Evolutionary conservation across 148 eudicot species (phyloP).

Genomic region (Fagopyrum esculentum): DNA sequence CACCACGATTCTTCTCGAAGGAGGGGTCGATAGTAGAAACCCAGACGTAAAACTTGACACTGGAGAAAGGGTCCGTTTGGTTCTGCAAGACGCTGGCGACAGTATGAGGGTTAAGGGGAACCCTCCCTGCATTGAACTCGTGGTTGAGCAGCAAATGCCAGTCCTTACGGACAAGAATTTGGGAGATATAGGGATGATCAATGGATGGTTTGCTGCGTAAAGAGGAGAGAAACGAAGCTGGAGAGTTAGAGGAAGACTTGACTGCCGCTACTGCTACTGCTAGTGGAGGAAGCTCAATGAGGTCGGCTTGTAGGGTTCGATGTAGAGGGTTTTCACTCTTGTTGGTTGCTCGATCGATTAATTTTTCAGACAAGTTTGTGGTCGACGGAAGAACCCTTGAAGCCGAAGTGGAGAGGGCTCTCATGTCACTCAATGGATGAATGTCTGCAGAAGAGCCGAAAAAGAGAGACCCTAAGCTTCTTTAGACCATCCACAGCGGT

Average conservation of each 20-base stretch:
- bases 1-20: slow-evolving; percentile 41
- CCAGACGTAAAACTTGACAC: slow-evolving; percentile 70
- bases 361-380: not conserved
- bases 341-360: not conserved
- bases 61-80: slow-evolving; percentile 52
- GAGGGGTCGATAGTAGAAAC: slow-evolving; percentile 40
- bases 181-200: slow-evolving; percentile 49
- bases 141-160: slow-evolving; percentile 81
- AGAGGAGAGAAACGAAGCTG: not conserved
- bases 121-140: slow-evolving; percentile 53
- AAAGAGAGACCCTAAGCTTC: not conserved
- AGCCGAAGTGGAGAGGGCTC: slow-evolving; percentile 7
- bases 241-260: not conserved
- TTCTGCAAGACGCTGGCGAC: slow-evolving; percentile 74
- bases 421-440: slow-evolving; percentile 8
- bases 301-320: not conserved
- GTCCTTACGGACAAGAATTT: slow-evolving; percentile 60
- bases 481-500: too few species aligned
- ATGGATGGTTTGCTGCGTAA: slow-evolving; percentile 16
- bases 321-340: not conserved
- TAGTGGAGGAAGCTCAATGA: not conserved
- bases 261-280: not conserved
- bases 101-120: slow-evolving; percentile 33
- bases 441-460: not conserved
- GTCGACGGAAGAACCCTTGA: slow-evolving; percentile 4